phyloP scores from a whole-genome alignment of 164 flowering plant species.

The Paratinospora sagittata region DNA sequence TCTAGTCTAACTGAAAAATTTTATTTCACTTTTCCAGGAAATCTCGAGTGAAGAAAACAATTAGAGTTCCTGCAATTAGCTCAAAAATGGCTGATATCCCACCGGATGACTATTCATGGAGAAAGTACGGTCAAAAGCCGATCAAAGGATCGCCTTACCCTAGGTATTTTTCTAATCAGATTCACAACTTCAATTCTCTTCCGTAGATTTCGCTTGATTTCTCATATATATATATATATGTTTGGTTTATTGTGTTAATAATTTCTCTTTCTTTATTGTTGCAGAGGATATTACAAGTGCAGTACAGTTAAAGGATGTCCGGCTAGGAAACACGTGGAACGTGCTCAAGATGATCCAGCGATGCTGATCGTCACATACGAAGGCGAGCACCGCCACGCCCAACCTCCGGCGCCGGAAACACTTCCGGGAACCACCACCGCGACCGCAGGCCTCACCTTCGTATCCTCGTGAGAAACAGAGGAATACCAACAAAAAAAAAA shows the following conservation, averaged over 20 bases:
- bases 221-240: too few species aligned
- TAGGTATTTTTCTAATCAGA: slow-evolving; percentile 32
- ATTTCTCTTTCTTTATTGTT: not conserved
- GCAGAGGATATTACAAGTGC: slow-evolving; percentile 81
- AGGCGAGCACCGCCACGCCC: slow-evolving; percentile 72
- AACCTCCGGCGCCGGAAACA: not conserved
- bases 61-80: slow-evolving; percentile 70
- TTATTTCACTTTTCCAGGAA: slow-evolving; percentile 37
- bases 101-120: slow-evolving; percentile 77
- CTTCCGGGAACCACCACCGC: not conserved
- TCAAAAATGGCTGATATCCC: slow-evolving; percentile 75
- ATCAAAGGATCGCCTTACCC: slow-evolving; percentile 88
- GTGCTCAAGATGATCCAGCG: slow-evolving; percentile 57
- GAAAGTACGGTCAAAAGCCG: slow-evolving; percentile 86
- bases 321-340: slow-evolving; percentile 82
- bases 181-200: too few species aligned
- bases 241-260: not conserved
- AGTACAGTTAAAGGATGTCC: slow-evolving; percentile 75
- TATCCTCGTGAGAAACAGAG: not conserved
- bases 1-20: not conserved
- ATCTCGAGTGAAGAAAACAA: slow-evolving; percentile 52
- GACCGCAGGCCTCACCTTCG: not conserved
- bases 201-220: not conserved
- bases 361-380: slow-evolving; percentile 82
- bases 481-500: not conserved